Evolutionary conservation across 2,329 filamentous ascomycete species (phyloP).

Genomic region (Dactylellina sp.): DNA sequence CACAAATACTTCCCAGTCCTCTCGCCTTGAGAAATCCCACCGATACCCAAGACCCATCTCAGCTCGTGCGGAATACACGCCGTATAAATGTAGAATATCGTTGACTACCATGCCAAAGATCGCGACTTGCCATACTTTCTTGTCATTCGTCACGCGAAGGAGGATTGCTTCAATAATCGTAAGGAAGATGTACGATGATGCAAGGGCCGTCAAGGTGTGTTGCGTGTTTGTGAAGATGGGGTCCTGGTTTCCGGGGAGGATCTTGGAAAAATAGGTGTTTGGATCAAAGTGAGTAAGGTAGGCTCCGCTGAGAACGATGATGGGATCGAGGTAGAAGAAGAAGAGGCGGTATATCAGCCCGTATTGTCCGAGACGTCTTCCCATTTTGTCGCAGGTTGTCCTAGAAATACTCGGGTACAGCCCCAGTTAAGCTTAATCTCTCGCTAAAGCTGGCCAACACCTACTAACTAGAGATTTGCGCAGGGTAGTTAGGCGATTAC

Average conservation of each 20-base stretch:
- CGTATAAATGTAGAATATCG: slow-evolving; percentile 5
- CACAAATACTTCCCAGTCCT: neutral
- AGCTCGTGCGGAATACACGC: neutral
- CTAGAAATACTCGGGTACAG: no score
- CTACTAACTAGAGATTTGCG: no score
- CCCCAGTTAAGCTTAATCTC: no score
- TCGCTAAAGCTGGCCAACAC: no score
- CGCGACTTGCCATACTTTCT: neutral
- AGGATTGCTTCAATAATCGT: neutral
- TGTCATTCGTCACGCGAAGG: slow-evolving; percentile 1
- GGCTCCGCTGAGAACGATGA: neutral
- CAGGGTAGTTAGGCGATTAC: no score
- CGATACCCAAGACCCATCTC: neutral
- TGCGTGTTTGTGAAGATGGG: neutral
- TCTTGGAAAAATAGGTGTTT: neutral
- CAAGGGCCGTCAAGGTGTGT: neutral
- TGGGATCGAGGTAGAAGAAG: slow-evolving; percentile 6
- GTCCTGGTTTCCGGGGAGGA: neutral
- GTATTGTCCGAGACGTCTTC: neutral
- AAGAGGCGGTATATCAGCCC: neutral
- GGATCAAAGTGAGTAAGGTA: neutral
- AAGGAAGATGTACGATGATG: slow-evolving; percentile 1
- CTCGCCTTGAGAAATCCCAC: neutral
- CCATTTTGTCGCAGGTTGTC: neutral
- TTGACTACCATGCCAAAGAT: slow-evolving; percentile 1